Evolutionary conservation across 2,329 filamentous ascomycete genomes (phyloP).

Genomic region (Fusarium piperis): DNA sequence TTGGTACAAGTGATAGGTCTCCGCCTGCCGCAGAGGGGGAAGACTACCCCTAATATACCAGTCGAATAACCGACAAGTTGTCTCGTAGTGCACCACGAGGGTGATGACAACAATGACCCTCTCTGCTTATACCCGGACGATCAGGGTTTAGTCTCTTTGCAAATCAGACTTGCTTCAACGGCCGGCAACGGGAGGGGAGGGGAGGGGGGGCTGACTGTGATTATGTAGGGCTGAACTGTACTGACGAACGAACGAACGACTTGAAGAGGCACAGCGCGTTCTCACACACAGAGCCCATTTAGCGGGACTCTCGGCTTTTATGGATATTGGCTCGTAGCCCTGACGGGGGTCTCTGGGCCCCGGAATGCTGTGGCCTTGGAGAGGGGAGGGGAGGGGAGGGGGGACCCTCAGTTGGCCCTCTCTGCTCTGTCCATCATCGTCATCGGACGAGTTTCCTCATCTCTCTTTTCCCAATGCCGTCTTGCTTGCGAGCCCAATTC

Average conservation of each 20-base stretch:
- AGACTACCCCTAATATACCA: conserved; percentile 1
- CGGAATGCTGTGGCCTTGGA: conserved; percentile 7
- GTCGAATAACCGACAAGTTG: neutral
- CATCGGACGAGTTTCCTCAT: conserved; percentile 30
- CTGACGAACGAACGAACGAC: conserved; percentile 7
- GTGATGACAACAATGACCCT: neutral
- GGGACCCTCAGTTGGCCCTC: conserved; percentile 5
- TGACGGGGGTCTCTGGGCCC: conserved; percentile 11
- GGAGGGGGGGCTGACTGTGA: neutral
- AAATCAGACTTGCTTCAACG: conserved; percentile 2
- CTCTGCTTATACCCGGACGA: neutral
- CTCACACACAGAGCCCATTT: conserved; percentile 7
- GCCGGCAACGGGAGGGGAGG: neutral
- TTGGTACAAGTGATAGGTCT: neutral
- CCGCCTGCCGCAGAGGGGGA: neutral
- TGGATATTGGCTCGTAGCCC: conserved; percentile 19
- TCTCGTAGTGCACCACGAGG: neutral
- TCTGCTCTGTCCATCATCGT: conserved; percentile 10
- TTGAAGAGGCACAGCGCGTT: conserved; percentile 18
- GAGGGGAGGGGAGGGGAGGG: neutral
- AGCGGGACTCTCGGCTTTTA: conserved; percentile 39
- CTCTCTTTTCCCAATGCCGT: conserved; percentile 30
- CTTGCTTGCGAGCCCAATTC: conserved; percentile 19
- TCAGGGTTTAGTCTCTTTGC: neutral
- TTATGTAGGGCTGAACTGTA: conserved; percentile 39